Evolutionary conservation across 768 basidiomycete genomes (phyloP), one percentile per base, ranked within the genome.

Genomic region (Psilocybe cubensis): DNA sequence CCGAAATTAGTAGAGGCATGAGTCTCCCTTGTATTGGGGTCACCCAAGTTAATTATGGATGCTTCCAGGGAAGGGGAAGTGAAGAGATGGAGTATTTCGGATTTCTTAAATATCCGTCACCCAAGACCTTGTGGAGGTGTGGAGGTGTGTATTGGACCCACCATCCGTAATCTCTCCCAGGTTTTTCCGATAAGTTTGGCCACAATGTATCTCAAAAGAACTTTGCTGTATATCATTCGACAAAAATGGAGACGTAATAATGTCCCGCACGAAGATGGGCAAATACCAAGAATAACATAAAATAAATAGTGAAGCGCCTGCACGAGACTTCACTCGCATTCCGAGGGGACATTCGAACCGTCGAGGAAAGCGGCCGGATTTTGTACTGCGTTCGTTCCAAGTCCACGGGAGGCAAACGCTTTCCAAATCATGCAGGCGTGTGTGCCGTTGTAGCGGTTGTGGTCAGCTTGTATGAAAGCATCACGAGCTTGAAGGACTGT

Each of bases 391-490:
- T 64, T 62, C 17, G 69, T 65, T 11, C 81, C 81, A 14, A 83
- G 68, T 17, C 81, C 81, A 17, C 74, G 72, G 62, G 74, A 77
- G 12, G 79, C 79, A 55, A 81, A 83, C 7, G 70, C 74, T 23
- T 65, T 70, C 79, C 78, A 83, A 29, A 82, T 65, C 11, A 71
- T 47, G 61, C 80, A 81, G 54, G 63, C 72, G 68, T 82, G 76
- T 3, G 70, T 71, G 12, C 80, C 79, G 12, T 27, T 63, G 65
- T 76, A 82, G 3, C 79, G 70, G 68, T 80, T 80, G 27, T 60
- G 66, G 61, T 83, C 81, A 3, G 81, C 80, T 64, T 81, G 80
- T 42, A 82, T 73, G 76, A 75, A 76, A 3, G 80, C 80, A 61
- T 77, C 74, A 40, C 81, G 76, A 17, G 77, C 79, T 21, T 64